Evolutionary conservation across 164 flowering plant genomes (phyloP), one percentile per base, ranked within the genome.

Genomic region (Berberis thunbergii): DNA sequence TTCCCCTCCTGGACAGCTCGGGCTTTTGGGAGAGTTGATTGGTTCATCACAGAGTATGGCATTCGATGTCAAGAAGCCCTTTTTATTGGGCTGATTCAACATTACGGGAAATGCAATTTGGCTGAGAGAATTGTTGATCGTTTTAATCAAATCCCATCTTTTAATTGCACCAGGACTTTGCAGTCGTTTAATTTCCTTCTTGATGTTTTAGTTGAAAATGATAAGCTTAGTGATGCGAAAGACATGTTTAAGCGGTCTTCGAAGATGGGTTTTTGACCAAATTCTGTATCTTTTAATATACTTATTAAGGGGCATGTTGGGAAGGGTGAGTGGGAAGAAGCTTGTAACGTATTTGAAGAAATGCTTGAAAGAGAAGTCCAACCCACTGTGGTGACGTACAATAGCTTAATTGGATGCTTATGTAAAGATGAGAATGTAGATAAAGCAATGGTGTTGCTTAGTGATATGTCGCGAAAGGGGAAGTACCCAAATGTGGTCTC

Each of bases 361-460:
- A 92, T 92, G 98, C 82, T 85, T 67, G 86, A 83, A 53, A 81
- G 76, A 69, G 76, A 74, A 54, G 77, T 89, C 2, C 72, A 68
- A 54, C 91, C 91, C 0, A 81, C 74, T 54, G 89, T 84, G 6
- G 88, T 87, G 61, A 87, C 84, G 57, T 92, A 84, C 59, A 92
- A 92, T 72, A 78, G 78, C 59, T 63, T 84, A 7, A 79, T 92
- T 59, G 91, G 93, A 49, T 87, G 74, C 73, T 71, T 84, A 67
- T 77, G 84, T 60, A 78, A 69, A 67, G 79, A 66, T 66, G 86
- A 88, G 45, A 82, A 81, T 6, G 11, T 86, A 53, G 83, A 69
- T 6, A 71, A 70, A 67, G 94, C 85, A 0, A 76, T 68, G 74
- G 64, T 60, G 2, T 65, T 90, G 77, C 64, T 88, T 45, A 73